Percentiles rank a stretch among this genome's conserved stretches.
phyloP scores from a whole-genome alignment of 2,329 filamentous ascomycete genomes.

The Leptodontidium sp. region DNA sequence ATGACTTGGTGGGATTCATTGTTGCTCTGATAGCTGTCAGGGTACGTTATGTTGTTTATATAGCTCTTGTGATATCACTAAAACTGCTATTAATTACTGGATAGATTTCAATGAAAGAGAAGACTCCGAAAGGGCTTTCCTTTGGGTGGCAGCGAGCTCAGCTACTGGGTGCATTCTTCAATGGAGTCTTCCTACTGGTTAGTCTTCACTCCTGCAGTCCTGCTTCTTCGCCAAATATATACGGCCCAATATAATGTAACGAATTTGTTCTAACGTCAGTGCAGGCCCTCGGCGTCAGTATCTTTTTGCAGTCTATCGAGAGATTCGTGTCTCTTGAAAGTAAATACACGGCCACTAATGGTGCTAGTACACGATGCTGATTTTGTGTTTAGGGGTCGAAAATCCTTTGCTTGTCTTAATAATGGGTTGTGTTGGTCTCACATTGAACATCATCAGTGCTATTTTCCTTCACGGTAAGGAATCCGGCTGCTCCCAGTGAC shows the following conservation, averaged over 20 bases:
- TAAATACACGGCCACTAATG: constrained; percentile 46
- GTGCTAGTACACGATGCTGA: not conserved
- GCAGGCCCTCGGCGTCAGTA: constrained; percentile 69
- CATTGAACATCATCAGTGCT: constrained; percentile 72
- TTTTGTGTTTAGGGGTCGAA: constrained; percentile 59
- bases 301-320: constrained; percentile 77
- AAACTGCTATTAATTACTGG: constrained; percentile 10
- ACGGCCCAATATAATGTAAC: not conserved
- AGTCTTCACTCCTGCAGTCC: not conserved
- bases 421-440: constrained; percentile 72
- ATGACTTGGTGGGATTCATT: constrained; percentile 74
- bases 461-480: constrained; percentile 68
- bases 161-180: constrained; percentile 82
- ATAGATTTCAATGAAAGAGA: constrained; percentile 64
- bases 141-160: constrained; percentile 82
- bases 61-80: constrained; percentile 1
- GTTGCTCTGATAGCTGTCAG: constrained; percentile 71
- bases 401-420: constrained; percentile 73
- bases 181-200: constrained; percentile 75
- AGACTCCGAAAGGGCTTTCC: constrained; percentile 66
- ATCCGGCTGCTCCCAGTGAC: not conserved
- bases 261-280: not conserved
- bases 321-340: constrained; percentile 67
- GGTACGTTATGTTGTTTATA: constrained; percentile 52
- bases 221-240: not conserved